Conservation (phyloP, 1,284 basidiomycete species). For the Cystobasidiaceae sp. region DNA sequence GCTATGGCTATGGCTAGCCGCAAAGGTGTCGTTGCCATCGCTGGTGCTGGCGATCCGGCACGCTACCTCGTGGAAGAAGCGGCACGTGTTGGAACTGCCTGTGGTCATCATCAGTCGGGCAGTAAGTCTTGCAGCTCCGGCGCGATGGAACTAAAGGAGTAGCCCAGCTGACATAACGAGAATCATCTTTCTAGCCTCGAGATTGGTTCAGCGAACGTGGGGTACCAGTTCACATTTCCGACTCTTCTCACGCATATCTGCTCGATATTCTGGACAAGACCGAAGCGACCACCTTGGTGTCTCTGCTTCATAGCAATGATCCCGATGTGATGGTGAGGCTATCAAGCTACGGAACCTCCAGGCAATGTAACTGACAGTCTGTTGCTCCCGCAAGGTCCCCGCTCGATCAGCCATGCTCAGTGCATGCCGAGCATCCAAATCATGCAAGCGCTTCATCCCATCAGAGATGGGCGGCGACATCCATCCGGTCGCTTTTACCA, state of each 20-base stretch:
- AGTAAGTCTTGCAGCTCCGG: neutral
- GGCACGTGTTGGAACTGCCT: neutral
- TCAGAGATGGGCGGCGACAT: neutral
- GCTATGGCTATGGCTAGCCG: no score
- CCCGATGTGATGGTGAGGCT: neutral
- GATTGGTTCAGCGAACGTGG: neutral
- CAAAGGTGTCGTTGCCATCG: neutral
- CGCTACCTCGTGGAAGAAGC: neutral
- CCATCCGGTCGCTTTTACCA: neutral
- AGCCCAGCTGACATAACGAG: neutral
- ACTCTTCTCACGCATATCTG: neutral
- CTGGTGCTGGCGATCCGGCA: slow-evolving; percentile 2
- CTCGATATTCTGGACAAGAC: neutral
- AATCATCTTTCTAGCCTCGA: neutral
- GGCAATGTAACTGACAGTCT: neutral
- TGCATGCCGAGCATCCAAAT: neutral
- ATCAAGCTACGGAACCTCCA: neutral
- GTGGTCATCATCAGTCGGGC: neutral
- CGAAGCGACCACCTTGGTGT: neutral
- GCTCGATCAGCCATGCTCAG: neutral
- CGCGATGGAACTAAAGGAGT: neutral
- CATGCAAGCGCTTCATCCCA: neutral
- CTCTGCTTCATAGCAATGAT: neutral
- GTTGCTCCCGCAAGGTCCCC: neutral
- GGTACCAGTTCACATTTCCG: neutral